Base-by-base conservation (phyloP, 2,329 filamentous ascomycete genomes). In the Exophiala mesophila region DNA sequence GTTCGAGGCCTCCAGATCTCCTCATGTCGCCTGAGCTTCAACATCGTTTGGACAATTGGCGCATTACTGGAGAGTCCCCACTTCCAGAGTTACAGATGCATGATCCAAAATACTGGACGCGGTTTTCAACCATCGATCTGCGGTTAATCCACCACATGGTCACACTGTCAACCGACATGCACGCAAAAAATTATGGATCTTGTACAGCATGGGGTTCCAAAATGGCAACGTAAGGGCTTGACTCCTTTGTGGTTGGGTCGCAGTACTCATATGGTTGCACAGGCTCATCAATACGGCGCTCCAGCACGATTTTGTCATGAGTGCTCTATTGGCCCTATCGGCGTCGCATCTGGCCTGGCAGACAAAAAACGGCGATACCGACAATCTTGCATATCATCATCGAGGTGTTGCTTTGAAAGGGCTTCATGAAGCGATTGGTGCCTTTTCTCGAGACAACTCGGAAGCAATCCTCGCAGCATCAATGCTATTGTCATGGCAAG, bases 181-280 rank as follows among this genome's bases (percentile, higher is more conserved):
- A 82, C 59, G 73, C 76, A 47, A 80, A 84, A 50, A 79, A 88
- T 60, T 82, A 88, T 52, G 85, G 86, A 55, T 83, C 83, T 58
- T 88, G 94, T 62, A 94, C 88, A 16, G 73, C 94, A 47, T 98
- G 92, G 92, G 89, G 88, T 36, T 81, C 86, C 59, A 85, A 92
- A 64, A 88, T 97, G 60, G 89, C 88, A 47, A 87, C 83, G 88
- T 95, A 77, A 73, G 86, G 73, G 30, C 28, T 3, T n/a, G 23
- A 36, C 36, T 56, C 29, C 44, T 41, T 29, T 41, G 33, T 63
- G 24, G 18, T 32, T 30, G n/a, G n/a, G n/a, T n/a, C n/a, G n/a
- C n/a, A n/a, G n/a, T n/a, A n/a, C n/a, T n/a, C n/a, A n/a, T n/a
- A n/a, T n/a, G n/a, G n/a, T 50, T 39, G 20, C 9, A 16, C 59